Conservation (phyloP, 352 stramenopile genomes). For the Globisporangium nodosum region DNA sequence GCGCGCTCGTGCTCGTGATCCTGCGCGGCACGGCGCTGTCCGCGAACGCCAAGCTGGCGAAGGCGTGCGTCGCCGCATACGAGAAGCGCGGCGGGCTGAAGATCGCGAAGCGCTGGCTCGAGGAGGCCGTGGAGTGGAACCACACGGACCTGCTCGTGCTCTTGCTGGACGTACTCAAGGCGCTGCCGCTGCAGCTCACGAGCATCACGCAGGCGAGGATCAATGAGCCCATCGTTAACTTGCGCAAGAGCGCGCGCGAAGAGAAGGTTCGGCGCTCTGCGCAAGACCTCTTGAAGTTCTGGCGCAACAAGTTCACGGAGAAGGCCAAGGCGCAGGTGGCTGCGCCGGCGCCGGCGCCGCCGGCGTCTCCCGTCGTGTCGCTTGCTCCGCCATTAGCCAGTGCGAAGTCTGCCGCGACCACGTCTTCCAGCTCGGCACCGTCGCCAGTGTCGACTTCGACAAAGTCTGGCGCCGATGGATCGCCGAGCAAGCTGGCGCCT, state of each 20-base stretch:
- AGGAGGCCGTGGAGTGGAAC: conserved; percentile 70
- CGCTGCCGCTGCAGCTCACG: conserved; percentile 73
- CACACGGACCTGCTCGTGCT: conserved; percentile 78
- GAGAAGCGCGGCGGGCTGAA: conserved; percentile 71
- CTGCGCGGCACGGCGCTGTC: conserved; percentile 59
- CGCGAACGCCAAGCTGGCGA: conserved; percentile 48
- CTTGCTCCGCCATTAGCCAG: background rate
- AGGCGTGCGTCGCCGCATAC: conserved; percentile 51
- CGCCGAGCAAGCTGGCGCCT: conserved; percentile 28
- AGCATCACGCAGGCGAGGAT: conserved; percentile 86
- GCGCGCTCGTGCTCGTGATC: conserved; percentile 65
- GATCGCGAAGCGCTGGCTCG: conserved; percentile 73
- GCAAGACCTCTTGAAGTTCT: conserved; percentile 84
- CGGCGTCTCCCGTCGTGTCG: background rate
- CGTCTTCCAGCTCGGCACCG: background rate
- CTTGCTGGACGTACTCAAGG: conserved; percentile 77
- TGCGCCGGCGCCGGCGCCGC: conserved; percentile 8
- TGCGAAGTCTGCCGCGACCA: background rate
- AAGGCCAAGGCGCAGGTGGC: conserved; percentile 51
- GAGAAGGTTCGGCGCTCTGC: conserved; percentile 74
- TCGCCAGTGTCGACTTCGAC: background rate
- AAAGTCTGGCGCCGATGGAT: conserved; percentile 6
- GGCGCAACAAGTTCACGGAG: conserved; percentile 79
- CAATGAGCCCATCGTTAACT: conserved; percentile 86
- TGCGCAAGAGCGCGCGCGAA: conserved; percentile 72